Base-by-base conservation (phyloP, 768 basidiomycete species). In the Infundibulicybe gibba region DNA sequence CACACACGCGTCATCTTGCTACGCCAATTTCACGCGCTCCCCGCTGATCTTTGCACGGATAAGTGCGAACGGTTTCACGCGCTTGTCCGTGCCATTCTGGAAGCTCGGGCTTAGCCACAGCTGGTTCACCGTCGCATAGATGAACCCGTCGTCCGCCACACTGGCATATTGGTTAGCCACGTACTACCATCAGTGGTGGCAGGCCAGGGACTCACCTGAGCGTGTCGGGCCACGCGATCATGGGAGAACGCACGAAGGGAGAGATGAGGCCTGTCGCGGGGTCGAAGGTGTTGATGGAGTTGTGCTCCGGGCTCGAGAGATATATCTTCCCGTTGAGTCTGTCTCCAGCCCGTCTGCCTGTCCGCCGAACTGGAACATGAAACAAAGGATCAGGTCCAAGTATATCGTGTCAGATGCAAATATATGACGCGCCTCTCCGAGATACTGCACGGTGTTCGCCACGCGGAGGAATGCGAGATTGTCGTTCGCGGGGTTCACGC, bases 301-400 rank as follows among this genome's bases (percentile, higher is more conserved):
- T 52, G 40, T 54, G 53, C 32, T 54, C 53, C 11, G 50, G 53
- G 19, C 48, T 54, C 10, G 47, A 40, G 12, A 54, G 14, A 35
- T 54, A 54, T 20, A 54, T 49, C 13, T 52, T 54, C 15, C 53
- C 4, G 53, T 45, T 10, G 50, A 43, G 21, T 54, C 53, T 3
- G 50, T 31, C 19, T 54, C 53, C 14, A 54, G 47, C 6, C 53
- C 53, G 31, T 54, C 53, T 10, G 52, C 49, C 35, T 53, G 52
- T 14, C 52, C 49, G 19, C 52, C 52, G 16, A 51, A 12, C 52
- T 53, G 25, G 8, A 25, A 25, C 25, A 25, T 8, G 25, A 25
- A 25, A 25, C n/a, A 25, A 25, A 4, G 25, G 25, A 25, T 25
- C 25, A 25, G 25, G 8, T 25, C 8, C 4, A 25, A 25, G 25